Percentiles rank a stretch among this genome's conserved stretches.
Evolutionary conservation across 176 grass and related monocot genomes (phyloP).

Genomic region (Echinochloa phyllopogon): DNA sequence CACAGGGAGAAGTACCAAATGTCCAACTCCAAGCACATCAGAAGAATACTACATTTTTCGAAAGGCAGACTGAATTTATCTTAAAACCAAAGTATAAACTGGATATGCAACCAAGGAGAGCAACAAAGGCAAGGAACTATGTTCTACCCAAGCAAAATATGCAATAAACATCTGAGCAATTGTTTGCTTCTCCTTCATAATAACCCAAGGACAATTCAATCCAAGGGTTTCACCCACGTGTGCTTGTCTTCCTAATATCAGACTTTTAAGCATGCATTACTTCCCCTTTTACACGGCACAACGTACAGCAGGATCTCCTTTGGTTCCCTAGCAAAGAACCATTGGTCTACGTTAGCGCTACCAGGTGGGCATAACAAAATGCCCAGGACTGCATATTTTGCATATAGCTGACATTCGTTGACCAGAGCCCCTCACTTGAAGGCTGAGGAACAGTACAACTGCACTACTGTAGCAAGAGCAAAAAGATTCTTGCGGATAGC

Average conservation of each 20-base stretch:
- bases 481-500: neutral
- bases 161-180: neutral
- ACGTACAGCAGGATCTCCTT: neutral
- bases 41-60: neutral
- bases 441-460: neutral
- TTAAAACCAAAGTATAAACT: neutral
- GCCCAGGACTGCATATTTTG: neutral
- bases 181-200: neutral
- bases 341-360: neutral
- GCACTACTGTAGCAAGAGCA: neutral
- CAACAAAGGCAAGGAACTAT: constrained; percentile 4
- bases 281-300: neutral
- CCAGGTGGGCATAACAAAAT: neutral
- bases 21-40: neutral
- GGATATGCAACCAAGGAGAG: constrained; percentile 31
- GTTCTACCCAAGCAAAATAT: neutral
- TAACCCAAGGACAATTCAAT: neutral
- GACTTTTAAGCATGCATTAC: constrained; percentile 16
- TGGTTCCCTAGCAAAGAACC: neutral
- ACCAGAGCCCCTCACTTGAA: neutral
- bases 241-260: neutral
- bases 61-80: neutral
- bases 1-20: neutral
- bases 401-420: neutral
- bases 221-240: constrained; percentile 6